phyloP scores from a whole-genome alignment of 2,329 filamentous ascomycete genomes.

The Zasmidium angulare region DNA sequence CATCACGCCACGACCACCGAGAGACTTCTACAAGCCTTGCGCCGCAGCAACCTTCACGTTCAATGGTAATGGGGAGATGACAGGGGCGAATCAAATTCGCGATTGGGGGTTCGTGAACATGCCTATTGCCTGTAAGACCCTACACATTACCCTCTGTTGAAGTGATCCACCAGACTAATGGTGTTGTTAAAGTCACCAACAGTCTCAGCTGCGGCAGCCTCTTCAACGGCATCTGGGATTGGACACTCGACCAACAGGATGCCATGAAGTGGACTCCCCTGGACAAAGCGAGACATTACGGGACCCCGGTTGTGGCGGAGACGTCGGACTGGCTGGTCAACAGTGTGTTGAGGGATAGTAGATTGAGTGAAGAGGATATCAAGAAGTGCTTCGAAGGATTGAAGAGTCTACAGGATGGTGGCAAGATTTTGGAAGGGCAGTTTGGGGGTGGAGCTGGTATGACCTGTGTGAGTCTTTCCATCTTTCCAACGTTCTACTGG shows the following conservation, averaged over 20 bases:
- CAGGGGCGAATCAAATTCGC: slow-evolving; percentile 61
- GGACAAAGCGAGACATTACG: slow-evolving; percentile 19
- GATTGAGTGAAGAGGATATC: slow-evolving; percentile 49
- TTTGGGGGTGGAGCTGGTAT: slow-evolving; percentile 68
- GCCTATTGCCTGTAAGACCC: slow-evolving; percentile 50
- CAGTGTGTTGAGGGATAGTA: slow-evolving; percentile 12
- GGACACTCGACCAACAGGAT: slow-evolving; percentile 47
- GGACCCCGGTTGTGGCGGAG: slow-evolving; percentile 27
- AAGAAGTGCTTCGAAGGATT: slow-evolving; percentile 66
- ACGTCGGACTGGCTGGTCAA: slow-evolving; percentile 28
- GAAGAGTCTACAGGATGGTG: slow-evolving; percentile 62
- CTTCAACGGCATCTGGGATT: slow-evolving; percentile 60
- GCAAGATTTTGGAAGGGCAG: slow-evolving; percentile 62
- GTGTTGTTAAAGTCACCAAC: slow-evolving; percentile 50
- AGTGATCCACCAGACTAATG: no score
- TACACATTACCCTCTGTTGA: no score
- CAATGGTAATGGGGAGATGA: slow-evolving; percentile 65
- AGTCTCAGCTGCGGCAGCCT: slow-evolving; percentile 58
- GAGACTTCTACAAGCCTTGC: slow-evolving; percentile 43
- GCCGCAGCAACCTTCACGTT: slow-evolving; percentile 56
- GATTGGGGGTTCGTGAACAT: slow-evolving; percentile 61
- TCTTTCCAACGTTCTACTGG: not conserved
- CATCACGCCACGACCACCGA: slow-evolving; percentile 42
- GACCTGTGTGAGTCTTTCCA: slow-evolving; percentile 47
- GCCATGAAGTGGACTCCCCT: slow-evolving; percentile 31